Evolutionary conservation across 495 filamentous ascomycete genomes (phyloP).

Genomic region (Saxophila tyrrhenica): DNA sequence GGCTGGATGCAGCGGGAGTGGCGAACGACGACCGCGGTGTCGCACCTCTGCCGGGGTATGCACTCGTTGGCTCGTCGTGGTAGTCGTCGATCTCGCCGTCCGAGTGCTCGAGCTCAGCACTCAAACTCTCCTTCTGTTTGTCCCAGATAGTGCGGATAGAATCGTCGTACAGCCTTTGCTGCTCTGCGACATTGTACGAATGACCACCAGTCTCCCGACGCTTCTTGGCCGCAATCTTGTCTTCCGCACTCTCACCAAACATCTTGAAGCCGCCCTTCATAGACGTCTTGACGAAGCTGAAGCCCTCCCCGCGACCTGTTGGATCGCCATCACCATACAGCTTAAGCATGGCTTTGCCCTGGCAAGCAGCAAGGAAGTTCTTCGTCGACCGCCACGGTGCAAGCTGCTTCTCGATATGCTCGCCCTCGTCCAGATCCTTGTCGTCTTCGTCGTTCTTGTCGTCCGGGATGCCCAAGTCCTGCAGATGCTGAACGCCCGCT

Average conservation of each 20-base stretch:
- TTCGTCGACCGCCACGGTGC: slow-evolving; percentile 92
- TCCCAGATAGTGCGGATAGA: slow-evolving; percentile 85
- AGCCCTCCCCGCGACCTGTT: slow-evolving; percentile 83
- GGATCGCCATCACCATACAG: slow-evolving; percentile 92
- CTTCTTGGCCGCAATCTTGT: slow-evolving; percentile 71
- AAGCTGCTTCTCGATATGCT: slow-evolving; percentile 75
- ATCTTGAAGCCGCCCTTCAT: slow-evolving; percentile 98
- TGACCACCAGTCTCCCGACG: slow-evolving; percentile 87
- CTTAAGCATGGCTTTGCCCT: slow-evolving; percentile 92
- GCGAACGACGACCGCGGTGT: slow-evolving; percentile 51
- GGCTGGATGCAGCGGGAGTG: slow-evolving; percentile 41
- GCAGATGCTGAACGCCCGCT: slow-evolving; percentile 71
- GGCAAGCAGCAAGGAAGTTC: slow-evolving; percentile 85
- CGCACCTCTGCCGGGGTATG: slow-evolving; percentile 23
- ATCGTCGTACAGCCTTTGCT: slow-evolving; percentile 79
- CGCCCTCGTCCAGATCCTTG: slow-evolving; percentile 50
- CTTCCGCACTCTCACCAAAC: slow-evolving; percentile 73
- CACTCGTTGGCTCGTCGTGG: slow-evolving; percentile 35
- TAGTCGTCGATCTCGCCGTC: slow-evolving; percentile 56
- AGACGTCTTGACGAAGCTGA: slow-evolving; percentile 89
- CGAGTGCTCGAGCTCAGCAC: slow-evolving; percentile 49
- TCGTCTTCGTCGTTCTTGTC: slow-evolving; percentile 58
- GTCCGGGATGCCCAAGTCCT: slow-evolving; percentile 71
- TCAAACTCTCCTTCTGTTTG: slow-evolving; percentile 66
- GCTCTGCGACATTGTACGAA: slow-evolving; percentile 88